phyloP scores from a whole-genome alignment of 2,329 filamentous ascomycete genomes.

The Microsporum audouinii region DNA sequence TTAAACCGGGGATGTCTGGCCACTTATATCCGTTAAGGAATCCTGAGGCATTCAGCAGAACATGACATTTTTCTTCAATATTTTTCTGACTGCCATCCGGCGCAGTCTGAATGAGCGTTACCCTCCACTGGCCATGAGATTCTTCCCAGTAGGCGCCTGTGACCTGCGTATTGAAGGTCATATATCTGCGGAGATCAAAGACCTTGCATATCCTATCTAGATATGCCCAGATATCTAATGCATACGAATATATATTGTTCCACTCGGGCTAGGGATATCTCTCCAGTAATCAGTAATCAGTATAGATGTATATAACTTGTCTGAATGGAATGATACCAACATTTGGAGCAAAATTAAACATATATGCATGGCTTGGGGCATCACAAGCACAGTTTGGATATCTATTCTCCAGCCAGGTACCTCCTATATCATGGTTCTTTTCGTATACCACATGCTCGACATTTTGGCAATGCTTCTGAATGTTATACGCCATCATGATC shows the following conservation, averaged over 20 bases:
- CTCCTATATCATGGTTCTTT: conserved; percentile 28
- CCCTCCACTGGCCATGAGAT: conserved; percentile 38
- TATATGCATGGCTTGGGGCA: conserved; percentile 37
- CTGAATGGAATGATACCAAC: conserved; percentile 13
- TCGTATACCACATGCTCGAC: conserved; percentile 25
- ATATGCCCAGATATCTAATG: conserved; percentile 39
- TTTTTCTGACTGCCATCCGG: conserved; percentile 25
- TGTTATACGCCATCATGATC: conserved; percentile 28
- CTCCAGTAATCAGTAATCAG: background rate
- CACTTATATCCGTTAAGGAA: conserved; percentile 34
- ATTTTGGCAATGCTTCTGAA: conserved; percentile 29
- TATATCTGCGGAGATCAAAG: conserved; percentile 42
- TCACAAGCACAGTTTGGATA: conserved; percentile 36
- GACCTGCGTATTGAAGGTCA: conserved; percentile 42
- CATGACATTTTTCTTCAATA: conserved; percentile 22
- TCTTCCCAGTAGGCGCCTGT: conserved; percentile 41
- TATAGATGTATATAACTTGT: background rate
- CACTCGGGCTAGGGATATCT: conserved; percentile 31
- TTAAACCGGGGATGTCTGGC: conserved; percentile 37
- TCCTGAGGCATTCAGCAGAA: conserved; percentile 32
- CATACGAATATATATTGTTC: conserved; percentile 38
- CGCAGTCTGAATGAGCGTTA: conserved; percentile 36
- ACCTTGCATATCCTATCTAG: conserved; percentile 39
- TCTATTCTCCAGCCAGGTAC: conserved; percentile 28
- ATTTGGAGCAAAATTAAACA: conserved; percentile 34